Conservation (phyloP, 768 basidiomycete genomes). For the Boletus reticulatus region DNA sequence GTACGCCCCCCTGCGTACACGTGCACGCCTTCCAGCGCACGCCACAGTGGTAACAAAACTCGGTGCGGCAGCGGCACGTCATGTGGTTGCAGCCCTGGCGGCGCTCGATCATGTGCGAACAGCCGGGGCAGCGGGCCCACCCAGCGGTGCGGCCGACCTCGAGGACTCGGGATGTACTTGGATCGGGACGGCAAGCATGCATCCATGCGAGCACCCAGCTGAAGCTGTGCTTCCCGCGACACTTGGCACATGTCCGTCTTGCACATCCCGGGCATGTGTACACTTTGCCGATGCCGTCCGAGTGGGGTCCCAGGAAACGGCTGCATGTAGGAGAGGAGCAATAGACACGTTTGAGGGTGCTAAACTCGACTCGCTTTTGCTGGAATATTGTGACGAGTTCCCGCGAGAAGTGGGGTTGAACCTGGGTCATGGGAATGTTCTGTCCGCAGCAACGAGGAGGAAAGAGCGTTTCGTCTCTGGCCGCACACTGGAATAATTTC, state of each 20-base stretch:
- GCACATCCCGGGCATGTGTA: background rate
- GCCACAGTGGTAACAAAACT: background rate
- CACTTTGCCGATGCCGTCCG: background rate
- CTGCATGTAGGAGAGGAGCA: background rate
- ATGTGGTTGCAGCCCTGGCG: background rate
- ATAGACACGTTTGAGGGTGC: background rate
- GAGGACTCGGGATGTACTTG: background rate
- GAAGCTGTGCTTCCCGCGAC: background rate
- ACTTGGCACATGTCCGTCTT: background rate
- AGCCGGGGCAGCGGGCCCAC: background rate
- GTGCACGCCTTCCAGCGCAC: background rate
- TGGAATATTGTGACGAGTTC: background rate
- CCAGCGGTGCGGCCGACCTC: background rate
- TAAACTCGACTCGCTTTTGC: background rate
- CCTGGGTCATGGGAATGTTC: slow-evolving; percentile 26
- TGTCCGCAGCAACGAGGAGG: slow-evolving; percentile 41
- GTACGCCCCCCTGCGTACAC: background rate
- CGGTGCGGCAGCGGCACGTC: background rate
- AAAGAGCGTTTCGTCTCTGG: slow-evolving; percentile 38
- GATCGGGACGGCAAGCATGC: background rate
- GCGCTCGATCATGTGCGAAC: background rate
- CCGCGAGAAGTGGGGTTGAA: slow-evolving; percentile 4
- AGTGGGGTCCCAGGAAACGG: background rate
- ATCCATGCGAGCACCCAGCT: background rate
- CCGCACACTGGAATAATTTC: slow-evolving; percentile 34